phyloP scores from a whole-genome alignment of 306 rosid genomes.

The Sphenostylis stenocarpa region DNA sequence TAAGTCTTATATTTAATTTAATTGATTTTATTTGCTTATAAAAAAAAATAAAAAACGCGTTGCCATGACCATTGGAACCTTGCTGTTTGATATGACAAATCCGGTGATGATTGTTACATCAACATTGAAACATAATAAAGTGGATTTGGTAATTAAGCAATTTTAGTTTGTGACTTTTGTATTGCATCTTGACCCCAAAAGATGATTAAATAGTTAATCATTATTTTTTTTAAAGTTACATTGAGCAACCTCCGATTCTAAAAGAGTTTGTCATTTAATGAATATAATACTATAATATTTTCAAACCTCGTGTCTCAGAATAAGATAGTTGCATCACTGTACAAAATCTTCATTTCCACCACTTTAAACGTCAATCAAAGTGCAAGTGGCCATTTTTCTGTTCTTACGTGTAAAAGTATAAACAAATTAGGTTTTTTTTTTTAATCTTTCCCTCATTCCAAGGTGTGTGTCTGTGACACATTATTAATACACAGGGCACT shows the following conservation, averaged over 20 bases:
- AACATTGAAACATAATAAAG: neutral
- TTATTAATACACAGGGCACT: neutral
- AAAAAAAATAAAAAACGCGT: too few relatives aligned
- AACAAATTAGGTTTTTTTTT: neutral
- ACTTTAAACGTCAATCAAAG: conserved; percentile 29
- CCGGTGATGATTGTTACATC: neutral
- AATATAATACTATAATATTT: conserved; percentile 16
- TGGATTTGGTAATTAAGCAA: neutral
- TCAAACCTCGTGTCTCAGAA: conserved; percentile 12
- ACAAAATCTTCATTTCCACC: conserved; percentile 16
- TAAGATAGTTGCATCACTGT: conserved; percentile 35
- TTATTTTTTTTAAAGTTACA: conserved; percentile 16
- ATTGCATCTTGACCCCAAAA: conserved; percentile 38
- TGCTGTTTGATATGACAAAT: neutral
- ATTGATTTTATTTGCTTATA: too few relatives aligned
- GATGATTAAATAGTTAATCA: conserved; percentile 16
- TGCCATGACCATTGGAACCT: neutral
- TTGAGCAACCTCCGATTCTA: conserved; percentile 70
- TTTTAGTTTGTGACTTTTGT: conserved; percentile 9
- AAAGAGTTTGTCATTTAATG: conserved; percentile 39
- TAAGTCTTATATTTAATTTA: too few relatives aligned
- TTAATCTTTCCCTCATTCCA: conserved; percentile 39
- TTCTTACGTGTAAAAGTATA: neutral
- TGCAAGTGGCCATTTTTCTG: conserved; percentile 21
- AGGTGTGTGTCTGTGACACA: conserved; percentile 12